Base-by-base conservation (phyloP, 208 protist species). In the Leishmania aethiopica region DNA sequence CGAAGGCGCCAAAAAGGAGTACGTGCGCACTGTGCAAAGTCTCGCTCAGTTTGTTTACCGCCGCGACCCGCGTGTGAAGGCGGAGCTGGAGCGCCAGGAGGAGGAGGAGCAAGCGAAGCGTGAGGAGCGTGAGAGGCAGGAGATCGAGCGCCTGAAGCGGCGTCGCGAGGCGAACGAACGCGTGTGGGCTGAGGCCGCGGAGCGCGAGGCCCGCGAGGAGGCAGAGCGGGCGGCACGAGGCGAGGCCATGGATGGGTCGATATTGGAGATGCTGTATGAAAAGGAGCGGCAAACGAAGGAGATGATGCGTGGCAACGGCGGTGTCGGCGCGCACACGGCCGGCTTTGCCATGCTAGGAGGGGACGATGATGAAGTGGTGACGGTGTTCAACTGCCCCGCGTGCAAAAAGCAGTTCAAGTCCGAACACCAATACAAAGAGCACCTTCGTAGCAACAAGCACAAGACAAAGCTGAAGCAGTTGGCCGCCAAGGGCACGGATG, bases 351-450 rank as follows among this genome's bases (percentile, higher is more conserved):
- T 95, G 92, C 84, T 95, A 19, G 85, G 75, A 57, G 80, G 80
- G 35, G 85, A 88, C 72, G 59, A 85, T 45, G 81, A 84, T 40
- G 42, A 64, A 49, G 71, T 79, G 1, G 80, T 75, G 40, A 67
- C 53, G 35, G 78, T 71, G 57, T 90, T 91, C 80, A 95, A 93
- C 84, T 98, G 96, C 82, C 88, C 90, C 22, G 93, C 92, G 5
- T 98, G 96, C 83, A 97, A 96, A 77, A 98, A 98, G 82, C 86
- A 88, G 71, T 97, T 97, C 86, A 95, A 95, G 78, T 90, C 87
- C 35, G 86, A 88, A 42, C 92, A 89, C n/a, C 93, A 96, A 86
- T 96, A 89, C 78, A 95, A 92, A 55, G 94, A 97, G 78, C 96
- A 98, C 82, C 75, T 97, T 45, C 90, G 94, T 77, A 97, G 94